A percentile compares a stretch with the other conserved stretches of the same genome.
These are phyloP conservation scores for Cystobasidium sp. DNA, from an alignment of 1,284 basidiomycete species.

Conservation along the genomic window DNA sequence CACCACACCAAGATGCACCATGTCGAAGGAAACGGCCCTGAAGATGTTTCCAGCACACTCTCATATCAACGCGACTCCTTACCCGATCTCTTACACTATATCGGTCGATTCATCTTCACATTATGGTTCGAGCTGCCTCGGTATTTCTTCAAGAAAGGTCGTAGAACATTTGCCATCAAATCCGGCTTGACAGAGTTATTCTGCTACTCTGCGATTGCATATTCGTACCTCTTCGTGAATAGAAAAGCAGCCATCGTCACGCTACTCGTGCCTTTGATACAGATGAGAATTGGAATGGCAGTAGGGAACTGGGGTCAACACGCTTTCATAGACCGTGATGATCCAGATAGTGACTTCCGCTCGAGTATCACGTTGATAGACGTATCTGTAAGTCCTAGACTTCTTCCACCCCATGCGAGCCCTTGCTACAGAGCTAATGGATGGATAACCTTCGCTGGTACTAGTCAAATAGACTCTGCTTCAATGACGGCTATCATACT, in stretches of 20 bases:
- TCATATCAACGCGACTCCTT: conserved; percentile 31
- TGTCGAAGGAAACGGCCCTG: conserved; percentile 37
- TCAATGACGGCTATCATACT: conserved; percentile 43
- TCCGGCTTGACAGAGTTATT: conserved; percentile 1
- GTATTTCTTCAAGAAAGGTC: conserved; percentile 28
- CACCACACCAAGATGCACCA: conserved; percentile 42
- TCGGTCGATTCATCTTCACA: conserved; percentile 20
- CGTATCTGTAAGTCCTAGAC: conserved; percentile 10
- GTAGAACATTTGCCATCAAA: conserved; percentile 12
- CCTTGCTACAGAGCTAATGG: no score
- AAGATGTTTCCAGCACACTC: conserved; percentile 32
- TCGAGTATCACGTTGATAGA: conserved; percentile 39
- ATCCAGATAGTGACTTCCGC: conserved; percentile 31
- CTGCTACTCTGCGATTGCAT: conserved; percentile 8
- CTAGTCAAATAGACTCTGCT: conserved; percentile 34
- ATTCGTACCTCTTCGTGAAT: not conserved
- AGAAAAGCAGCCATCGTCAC: conserved; percentile 21
- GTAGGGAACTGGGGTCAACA: conserved; percentile 40
- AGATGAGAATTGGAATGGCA: conserved; percentile 28
- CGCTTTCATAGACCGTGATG: conserved; percentile 25
- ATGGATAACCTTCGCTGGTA: no score
- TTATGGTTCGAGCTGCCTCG: conserved; percentile 30
- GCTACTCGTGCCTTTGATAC: conserved; percentile 24
- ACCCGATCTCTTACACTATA: conserved; percentile 18
- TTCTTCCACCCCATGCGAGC: not conserved